Conservation (phyloP, 306 rosid genomes). For the Acmispon strigosus region DNA sequence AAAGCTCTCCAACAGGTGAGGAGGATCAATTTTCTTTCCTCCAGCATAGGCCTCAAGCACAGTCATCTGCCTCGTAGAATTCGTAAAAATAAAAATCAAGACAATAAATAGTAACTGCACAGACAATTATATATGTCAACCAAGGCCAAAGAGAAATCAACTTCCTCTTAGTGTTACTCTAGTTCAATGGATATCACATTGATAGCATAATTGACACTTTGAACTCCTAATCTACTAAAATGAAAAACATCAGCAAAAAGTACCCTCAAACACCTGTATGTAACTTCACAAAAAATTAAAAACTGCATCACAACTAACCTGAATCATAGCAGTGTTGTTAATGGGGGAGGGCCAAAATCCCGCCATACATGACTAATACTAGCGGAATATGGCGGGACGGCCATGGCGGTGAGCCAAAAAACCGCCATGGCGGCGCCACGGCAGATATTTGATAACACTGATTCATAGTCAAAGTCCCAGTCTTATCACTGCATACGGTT, state of each 20-base stretch:
- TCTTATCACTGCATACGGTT: slow-evolving; percentile 96
- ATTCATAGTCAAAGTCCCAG: slow-evolving; percentile 90
- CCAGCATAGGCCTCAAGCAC: slow-evolving; percentile 78
- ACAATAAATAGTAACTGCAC: not conserved
- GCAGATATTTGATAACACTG: too few relatives aligned
- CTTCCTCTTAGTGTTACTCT: not conserved
- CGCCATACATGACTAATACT: too few relatives aligned
- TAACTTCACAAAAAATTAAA: not conserved
- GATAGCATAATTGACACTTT: not conserved
- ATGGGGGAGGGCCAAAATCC: too few relatives aligned
- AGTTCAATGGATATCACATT: not conserved
- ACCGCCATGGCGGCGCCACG: too few relatives aligned
- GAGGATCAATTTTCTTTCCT: slow-evolving; percentile 51
- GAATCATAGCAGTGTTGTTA: too few relatives aligned
- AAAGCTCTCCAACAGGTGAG: slow-evolving; percentile 49
- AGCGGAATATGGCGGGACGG: too few relatives aligned
- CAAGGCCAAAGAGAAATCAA: not conserved
- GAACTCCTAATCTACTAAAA: not conserved
- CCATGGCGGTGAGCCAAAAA: too few relatives aligned
- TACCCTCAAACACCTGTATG: not conserved
- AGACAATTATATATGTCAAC: not conserved
- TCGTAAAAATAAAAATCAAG: not conserved
- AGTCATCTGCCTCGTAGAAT: slow-evolving; percentile 55
- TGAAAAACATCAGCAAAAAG: not conserved
- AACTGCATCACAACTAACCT: slow-evolving; percentile 30